Conservation (phyloP, 108 stramenopile genomes). For the Skeletonema marinoi region DNA sequence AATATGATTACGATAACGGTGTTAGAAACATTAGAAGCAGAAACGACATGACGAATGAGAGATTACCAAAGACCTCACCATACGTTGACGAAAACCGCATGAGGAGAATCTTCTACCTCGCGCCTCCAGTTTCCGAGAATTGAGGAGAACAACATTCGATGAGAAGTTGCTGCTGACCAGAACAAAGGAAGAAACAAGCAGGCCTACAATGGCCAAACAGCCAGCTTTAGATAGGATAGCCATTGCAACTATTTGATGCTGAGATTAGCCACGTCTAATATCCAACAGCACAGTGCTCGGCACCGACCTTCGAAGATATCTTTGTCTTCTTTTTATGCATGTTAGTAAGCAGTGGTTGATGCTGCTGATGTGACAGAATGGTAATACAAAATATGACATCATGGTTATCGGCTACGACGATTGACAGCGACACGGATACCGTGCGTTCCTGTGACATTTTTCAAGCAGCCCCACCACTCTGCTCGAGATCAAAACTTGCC, state of each 20-base stretch:
- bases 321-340: too few relatives aligned
- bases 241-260: background rate
- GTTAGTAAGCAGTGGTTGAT: too few relatives aligned
- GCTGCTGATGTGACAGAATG: too few relatives aligned
- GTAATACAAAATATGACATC: too few relatives aligned
- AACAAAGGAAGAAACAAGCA: background rate
- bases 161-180: slow-evolving; percentile 32
- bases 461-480: too few relatives aligned
- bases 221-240: background rate
- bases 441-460: too few relatives aligned
- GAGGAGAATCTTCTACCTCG: slow-evolving; percentile 60
- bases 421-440: too few relatives aligned
- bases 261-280: too few relatives aligned
- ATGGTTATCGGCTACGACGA: too few relatives aligned
- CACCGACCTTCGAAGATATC: too few relatives aligned
- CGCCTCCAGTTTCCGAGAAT: slow-evolving; percentile 61
- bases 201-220: slow-evolving; percentile 9
- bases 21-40: background rate
- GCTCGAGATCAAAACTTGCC: too few relatives aligned
- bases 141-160: slow-evolving; percentile 64
- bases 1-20: background rate
- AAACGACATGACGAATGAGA: background rate
- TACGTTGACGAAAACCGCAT: slow-evolving; percentile 69
- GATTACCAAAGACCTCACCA: slow-evolving; percentile 32
- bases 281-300: too few relatives aligned